Base-by-base conservation (phyloP, 495 filamentous ascomycete species). In the Penicillium paradoxum region DNA sequence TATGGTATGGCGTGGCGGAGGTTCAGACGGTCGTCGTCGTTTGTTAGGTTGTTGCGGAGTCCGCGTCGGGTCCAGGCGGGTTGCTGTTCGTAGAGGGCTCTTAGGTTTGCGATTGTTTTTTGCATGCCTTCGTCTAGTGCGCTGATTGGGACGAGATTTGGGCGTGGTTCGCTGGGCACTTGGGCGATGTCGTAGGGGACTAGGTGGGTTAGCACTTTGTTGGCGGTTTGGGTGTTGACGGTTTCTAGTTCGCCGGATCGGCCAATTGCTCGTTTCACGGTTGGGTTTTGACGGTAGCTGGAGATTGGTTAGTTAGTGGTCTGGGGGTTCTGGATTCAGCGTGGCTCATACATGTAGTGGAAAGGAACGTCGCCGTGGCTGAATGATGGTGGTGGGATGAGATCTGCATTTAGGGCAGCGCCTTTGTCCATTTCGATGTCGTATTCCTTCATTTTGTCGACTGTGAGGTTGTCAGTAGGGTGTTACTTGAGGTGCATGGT, bases 41-140 rank as follows among this genome's bases (percentile, higher is more conserved):
- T 63, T 39, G 56, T 55, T 37, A 84, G 57, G 17, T 76, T 67
- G 67, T 95, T 95, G 60, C 81, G 78, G 46, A 96, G 75, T 3
- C 82, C 85, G 45, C 90, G 83, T 0, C 90, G 83, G 3, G 90
- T 95, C 83, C 89, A 95, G 59, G 95, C 85, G 4, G 91, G 90
- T 1, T 92, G 81, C 53, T 84, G 65, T 6, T 83, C 72, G 65
- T 97, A 83, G 19, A 87, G 71, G 2, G 69, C 59, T 11, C 76
- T 67, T 18, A 96, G 69, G 25, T 75, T 73, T 2, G 70, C 70
- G 59, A 95, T 75, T 34, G 86, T 73, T 14, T 70, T 62, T 42
- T 77, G 83, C 40, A 93, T 72, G 14, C 71, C 64, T 1, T 68
- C 59, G 37, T 76, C 73, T 14, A 82, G 69, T 2, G 62, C 69